Base-by-base conservation (phyloP, 202 grass and related monocot genomes). In the Schoenoplectus tabernaemontani region DNA sequence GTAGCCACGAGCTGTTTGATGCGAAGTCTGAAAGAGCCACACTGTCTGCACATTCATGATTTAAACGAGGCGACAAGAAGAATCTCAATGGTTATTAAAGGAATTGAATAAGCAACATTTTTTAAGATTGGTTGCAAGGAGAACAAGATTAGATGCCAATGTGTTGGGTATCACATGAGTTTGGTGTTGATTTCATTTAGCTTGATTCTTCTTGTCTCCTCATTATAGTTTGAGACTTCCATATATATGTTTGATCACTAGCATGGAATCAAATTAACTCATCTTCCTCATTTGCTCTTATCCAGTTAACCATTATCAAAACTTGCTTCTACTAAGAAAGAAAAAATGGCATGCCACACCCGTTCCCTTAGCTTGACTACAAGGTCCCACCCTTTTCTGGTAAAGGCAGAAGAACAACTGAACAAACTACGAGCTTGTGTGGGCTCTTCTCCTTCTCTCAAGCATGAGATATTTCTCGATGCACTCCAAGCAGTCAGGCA, bases 301-400 rank as follows among this genome's bases (percentile, higher is more conserved):
- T 53, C 15, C 39, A 33, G 17, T 3, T 51, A 11, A 51, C 17
- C 17, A 2, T 15, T 3, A 51, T 3, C 48, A 51, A 51, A 17
- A 51, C 4, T 17, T 4, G 3, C 48, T 51, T 51, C 48, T 12
- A 1, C 77, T 57, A 81, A 84, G 2, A 59, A 59, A 59, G 39
- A 83, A 47, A 59, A 33, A 82, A 86, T 79, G 66, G 54, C 64
- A 53, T 38, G 64, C 32, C 80, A 88, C 80, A 59, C 78, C 54
- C 83, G 48, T 15, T 95, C 92, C 36, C 67, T 91, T 61, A 90
- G 92, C 68, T 82, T 91, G 56, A 85, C 89, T 34, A 77, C 87
- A 24, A 86, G 86, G 41, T 56, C 87, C 63, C 76, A 88, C 17
- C 82, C 85, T 3, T 32, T 61, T 28, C 16, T 72, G 63, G 78